phyloP scores from a whole-genome alignment of 2,329 filamentous ascomycete species.

The Clonostachys rhizophaga region DNA sequence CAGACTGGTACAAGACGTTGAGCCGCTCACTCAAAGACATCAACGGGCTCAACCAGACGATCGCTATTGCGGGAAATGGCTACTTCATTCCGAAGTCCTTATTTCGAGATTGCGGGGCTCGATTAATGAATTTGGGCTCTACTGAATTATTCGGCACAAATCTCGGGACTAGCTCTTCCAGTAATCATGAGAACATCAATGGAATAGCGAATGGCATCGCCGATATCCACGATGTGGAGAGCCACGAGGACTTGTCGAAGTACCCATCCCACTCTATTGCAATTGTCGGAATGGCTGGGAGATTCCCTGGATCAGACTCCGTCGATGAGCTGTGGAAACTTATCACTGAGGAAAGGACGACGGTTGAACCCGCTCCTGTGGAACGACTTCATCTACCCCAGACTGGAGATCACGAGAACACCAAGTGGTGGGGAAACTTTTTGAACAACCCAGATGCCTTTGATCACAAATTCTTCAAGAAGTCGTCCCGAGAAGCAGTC shows the following conservation, averaged over 20 bases:
- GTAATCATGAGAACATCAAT: background rate
- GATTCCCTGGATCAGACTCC: background rate
- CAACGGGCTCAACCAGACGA: too few species aligned
- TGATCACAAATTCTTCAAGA: conserved; percentile 34
- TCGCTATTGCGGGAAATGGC: too few species aligned
- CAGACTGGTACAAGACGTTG: too few species aligned
- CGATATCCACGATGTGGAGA: background rate
- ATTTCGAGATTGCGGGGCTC: too few species aligned
- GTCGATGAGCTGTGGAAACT: background rate
- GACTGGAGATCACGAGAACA: background rate
- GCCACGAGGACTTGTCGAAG: background rate
- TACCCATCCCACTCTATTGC: conserved; percentile 1
- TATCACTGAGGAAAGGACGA: background rate
- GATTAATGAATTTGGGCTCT: background rate
- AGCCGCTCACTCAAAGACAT: too few species aligned
- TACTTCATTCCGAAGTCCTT: too few species aligned
- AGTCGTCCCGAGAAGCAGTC: conserved; percentile 24
- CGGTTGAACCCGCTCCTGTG: background rate
- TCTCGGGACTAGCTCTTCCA: background rate
- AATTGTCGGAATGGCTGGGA: background rate
- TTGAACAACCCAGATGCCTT: conserved; percentile 16
- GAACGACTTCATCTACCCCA: background rate
- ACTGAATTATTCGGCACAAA: background rate
- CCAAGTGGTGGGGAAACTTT: conserved; percentile 12
- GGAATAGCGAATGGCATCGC: background rate